phyloP scores from a whole-genome alignment of 805 yeast species.

The Zygotorulaspora florentina region DNA sequence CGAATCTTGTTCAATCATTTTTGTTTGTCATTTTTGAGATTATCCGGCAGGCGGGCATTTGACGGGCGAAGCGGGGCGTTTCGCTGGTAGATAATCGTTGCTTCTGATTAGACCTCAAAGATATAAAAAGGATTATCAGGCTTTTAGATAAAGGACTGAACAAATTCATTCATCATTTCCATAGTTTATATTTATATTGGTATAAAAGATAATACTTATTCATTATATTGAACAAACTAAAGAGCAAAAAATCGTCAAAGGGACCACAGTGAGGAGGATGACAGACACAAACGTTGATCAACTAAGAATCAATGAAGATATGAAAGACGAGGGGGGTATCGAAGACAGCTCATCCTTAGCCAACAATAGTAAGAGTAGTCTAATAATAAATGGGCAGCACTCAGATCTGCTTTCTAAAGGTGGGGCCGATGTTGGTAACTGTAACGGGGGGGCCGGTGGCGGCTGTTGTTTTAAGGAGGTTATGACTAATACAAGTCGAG shows the following conservation, averaged over 20 bases:
- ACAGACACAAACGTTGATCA: not conserved
- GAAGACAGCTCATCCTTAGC: not conserved
- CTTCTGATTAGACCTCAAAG: conserved; percentile 1
- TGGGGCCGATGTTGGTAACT: conserved; percentile 1
- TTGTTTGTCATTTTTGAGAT: too few relatives aligned
- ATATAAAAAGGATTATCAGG: not conserved
- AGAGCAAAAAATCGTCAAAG: not conserved
- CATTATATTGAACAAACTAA: not conserved
- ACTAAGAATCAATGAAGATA: not conserved
- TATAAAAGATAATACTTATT: too few relatives aligned
- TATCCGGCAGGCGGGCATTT: too few relatives aligned
- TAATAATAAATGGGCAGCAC: not conserved
- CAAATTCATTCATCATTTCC: too few relatives aligned
- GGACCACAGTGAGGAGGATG: not conserved
- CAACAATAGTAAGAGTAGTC: not conserved
- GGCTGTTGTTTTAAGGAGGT: conserved; percentile 1
- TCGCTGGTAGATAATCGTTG: not conserved
- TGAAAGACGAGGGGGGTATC: not conserved
- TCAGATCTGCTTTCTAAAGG: not conserved
- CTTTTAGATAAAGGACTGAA: not conserved
- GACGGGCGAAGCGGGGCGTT: not conserved
- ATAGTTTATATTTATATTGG: too few relatives aligned
- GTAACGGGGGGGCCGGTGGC: conserved; percentile 4
- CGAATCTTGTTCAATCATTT: too few relatives aligned
- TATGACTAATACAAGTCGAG: conserved; percentile 11